Evolutionary conservation across 306 rosid genomes (phyloP).

Genomic region (Fragaria iinumae): DNA sequence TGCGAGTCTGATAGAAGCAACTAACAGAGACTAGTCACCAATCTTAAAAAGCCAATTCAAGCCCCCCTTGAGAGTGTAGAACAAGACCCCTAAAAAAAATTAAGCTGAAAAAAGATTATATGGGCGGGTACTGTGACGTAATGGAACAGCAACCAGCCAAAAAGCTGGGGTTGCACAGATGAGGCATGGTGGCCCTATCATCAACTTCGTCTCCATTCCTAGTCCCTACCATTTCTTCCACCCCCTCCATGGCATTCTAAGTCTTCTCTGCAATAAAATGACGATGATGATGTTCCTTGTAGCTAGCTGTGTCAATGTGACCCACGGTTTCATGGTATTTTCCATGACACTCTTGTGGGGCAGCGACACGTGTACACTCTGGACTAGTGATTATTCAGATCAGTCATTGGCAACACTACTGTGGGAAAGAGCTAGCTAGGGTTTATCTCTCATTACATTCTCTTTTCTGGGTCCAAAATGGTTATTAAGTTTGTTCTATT

Average conservation of each 20-base stretch:
- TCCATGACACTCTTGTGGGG: background rate
- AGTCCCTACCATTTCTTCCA: slow-evolving; percentile 51
- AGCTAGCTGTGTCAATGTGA: slow-evolving; percentile 20
- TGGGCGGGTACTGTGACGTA: slow-evolving; percentile 54
- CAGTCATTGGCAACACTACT: background rate
- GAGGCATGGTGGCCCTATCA: slow-evolving; percentile 45
- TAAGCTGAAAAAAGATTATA: slow-evolving; percentile 10
- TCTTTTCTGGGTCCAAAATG: background rate
- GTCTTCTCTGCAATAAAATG: slow-evolving; percentile 38
- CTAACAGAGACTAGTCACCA: slow-evolving; percentile 31
- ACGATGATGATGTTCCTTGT: slow-evolving; percentile 20
- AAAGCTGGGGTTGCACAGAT: slow-evolving; percentile 27
- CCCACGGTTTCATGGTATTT: slow-evolving; percentile 36
- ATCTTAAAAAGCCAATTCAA: slow-evolving; percentile 40
- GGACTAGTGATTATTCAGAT: background rate
- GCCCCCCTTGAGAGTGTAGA: slow-evolving; percentile 32
- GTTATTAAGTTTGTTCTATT: background rate
- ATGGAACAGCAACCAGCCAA: slow-evolving; percentile 51
- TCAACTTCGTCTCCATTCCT: slow-evolving; percentile 32
- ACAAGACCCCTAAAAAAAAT: background rate
- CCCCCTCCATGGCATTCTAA: slow-evolving; percentile 17
- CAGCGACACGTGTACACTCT: slow-evolving; percentile 6
- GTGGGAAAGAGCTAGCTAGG: background rate
- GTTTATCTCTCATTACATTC: slow-evolving; percentile 2
- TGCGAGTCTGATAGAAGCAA: slow-evolving; percentile 15